phyloP scores from a whole-genome alignment of 225 moss, liverwort and hornwort genomes.

The Polytrichum formosum region DNA sequence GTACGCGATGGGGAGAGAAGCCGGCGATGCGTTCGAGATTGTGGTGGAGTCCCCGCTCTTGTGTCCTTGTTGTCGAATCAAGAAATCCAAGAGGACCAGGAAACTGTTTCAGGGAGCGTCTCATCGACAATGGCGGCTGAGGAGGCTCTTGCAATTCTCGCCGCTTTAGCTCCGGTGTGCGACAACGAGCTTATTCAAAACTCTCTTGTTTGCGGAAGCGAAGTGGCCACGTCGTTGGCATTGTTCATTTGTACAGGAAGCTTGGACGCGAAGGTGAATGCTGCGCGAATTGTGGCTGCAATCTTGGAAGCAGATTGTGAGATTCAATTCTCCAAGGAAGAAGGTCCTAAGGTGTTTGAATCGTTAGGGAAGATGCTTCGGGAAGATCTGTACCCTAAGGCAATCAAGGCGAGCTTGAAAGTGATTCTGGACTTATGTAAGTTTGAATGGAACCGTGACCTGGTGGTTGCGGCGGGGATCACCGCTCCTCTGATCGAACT shows the following conservation, averaged over 20 bases:
- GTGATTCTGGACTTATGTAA: slow-evolving; percentile 65
- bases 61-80: slow-evolving; percentile 37
- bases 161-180: slow-evolving; percentile 19
- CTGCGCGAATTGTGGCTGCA: slow-evolving; percentile 47
- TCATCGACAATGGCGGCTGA: slow-evolving; percentile 34
- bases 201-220: slow-evolving; percentile 34
- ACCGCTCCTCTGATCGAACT: slow-evolving; percentile 71
- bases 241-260: slow-evolving; percentile 63
- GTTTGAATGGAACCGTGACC: slow-evolving; percentile 48
- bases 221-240: slow-evolving; percentile 45
- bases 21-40: slow-evolving; percentile 51
- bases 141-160: slow-evolving; percentile 72
- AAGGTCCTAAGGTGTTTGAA: slow-evolving; percentile 45
- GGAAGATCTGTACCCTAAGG: slow-evolving; percentile 70
- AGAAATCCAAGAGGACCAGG: slow-evolving; percentile 20
- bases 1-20: slow-evolving; percentile 54
- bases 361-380: slow-evolving; percentile 58
- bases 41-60: slow-evolving; percentile 55
- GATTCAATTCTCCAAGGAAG: slow-evolving; percentile 46
- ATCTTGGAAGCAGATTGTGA: slow-evolving; percentile 31
- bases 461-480: slow-evolving; percentile 69
- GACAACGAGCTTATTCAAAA: slow-evolving; percentile 45
- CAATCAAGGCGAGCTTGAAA: slow-evolving; percentile 65
- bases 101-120: slow-evolving; percentile 18
- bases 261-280: slow-evolving; percentile 73